These are phyloP conservation scores for Oryza glaberrima DNA, from an alignment of 176 grass and related monocot species.

Conservation along the genomic window DNA sequence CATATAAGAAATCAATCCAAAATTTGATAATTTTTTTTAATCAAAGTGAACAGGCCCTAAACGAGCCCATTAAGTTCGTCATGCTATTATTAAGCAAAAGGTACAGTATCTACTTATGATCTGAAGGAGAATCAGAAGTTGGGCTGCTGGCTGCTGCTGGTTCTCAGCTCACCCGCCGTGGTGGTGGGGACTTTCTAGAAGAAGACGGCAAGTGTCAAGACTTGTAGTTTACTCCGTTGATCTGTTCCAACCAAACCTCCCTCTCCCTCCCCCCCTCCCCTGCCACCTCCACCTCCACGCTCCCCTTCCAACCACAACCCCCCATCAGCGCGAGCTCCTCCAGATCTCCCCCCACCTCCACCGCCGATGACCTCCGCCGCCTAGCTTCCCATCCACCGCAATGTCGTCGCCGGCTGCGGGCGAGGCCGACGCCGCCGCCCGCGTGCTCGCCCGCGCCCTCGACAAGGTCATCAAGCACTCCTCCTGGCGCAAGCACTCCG, in stretches of 20 bases:
- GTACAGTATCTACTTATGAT: no score
- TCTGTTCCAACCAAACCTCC: constrained; percentile 3
- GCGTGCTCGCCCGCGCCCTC: constrained; percentile 73
- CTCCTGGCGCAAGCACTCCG: constrained; percentile 80
- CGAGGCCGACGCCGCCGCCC: constrained; percentile 38
- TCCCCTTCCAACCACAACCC: background rate
- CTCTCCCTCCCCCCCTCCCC: background rate
- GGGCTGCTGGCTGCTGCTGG: no score
- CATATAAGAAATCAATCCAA: no score
- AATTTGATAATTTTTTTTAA: no score
- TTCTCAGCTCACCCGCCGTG: no score
- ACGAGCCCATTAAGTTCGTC: no score
- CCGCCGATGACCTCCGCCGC: constrained; percentile 34
- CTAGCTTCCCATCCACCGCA: background rate
- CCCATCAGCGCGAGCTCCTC: background rate
- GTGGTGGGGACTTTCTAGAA: background rate
- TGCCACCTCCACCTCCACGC: no score
- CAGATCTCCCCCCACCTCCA: constrained; percentile 29
- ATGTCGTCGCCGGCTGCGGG: constrained; percentile 42
- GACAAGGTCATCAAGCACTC: constrained; percentile 99
- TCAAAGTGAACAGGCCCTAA: no score
- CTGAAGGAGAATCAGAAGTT: no score
- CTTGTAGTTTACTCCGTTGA: constrained; percentile 33
- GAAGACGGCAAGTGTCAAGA: background rate
- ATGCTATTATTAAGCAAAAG: no score